Evolutionary conservation across 257 asterid genomes (phyloP), one percentile per base, ranked within the genome.

Genomic region (Anisodus tanguticus): DNA sequence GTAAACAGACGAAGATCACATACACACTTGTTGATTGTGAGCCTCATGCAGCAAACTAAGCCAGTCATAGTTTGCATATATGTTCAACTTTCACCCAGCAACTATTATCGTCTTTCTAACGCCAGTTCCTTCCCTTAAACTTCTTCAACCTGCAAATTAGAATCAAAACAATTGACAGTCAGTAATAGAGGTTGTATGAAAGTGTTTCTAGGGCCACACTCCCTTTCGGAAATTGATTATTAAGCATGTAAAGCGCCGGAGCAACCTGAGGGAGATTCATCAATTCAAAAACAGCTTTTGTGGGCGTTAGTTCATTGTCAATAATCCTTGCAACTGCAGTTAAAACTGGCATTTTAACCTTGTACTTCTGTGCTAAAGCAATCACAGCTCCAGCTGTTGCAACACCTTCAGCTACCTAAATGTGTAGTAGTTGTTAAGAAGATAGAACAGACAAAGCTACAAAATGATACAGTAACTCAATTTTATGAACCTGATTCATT

Each of bases 261-360:
- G 91, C 22, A 87, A 95, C 98, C 98, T 95, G 98, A 70, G 98
- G 98, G 82, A 95, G 98, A 87, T 90, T 92, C 98, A 95, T 95
- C 15, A 95, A 89, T 88, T 95, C 98, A 87, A 74, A 91, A 83
- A 95, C 97, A 66, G 98, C 26, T 22, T 22, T 22, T 22, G 26
- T 22, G 26, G 26, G 26, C 26, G 26, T 22, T 22, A 22, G 26
- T 22, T 95, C 98, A 39, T 92, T 91, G 91, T 95, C 98, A 59
- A 95, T 85, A 47, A 95, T 95, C 82, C 95, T 91, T 35, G 98
- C 98, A 84, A 94, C 98, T 58, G 98, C 98, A 70, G 98, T 95
- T 88, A 95, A 91, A 49, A 95, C 98, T 6, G 98, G 98, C 93
- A 95, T 64, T 88, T 95, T 94, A 26, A 95, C 97, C 89, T 95